These are phyloP conservation scores for Bisporella sp. DNA, from an alignment of 2,329 filamentous ascomycete species.

Conservation along the genomic window DNA sequence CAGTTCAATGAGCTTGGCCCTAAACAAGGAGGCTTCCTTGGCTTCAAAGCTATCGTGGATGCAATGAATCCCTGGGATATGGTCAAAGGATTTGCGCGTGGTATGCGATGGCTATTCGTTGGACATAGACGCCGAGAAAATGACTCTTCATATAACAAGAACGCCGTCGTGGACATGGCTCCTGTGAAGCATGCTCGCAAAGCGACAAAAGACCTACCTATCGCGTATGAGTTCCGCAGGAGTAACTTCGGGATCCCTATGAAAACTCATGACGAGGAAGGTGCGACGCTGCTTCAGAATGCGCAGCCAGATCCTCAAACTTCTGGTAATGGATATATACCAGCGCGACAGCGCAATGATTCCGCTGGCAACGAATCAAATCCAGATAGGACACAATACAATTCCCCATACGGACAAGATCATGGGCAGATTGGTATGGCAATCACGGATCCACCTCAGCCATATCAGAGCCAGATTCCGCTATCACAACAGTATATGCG, in stretches of 20 bases:
- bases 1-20: conserved; percentile 34
- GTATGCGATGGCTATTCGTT: conserved; percentile 69
- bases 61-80: conserved; percentile 80
- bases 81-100: conserved; percentile 69
- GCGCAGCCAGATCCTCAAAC: conserved; percentile 23
- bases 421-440: conserved; percentile 15
- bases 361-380: conserved; percentile 19
- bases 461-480: conserved; percentile 17
- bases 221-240: conserved; percentile 24
- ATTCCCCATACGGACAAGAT: conserved; percentile 1
- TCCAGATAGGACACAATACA: conserved; percentile 4
- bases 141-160: conserved; percentile 41
- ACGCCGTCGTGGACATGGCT: conserved; percentile 48
- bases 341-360: conserved; percentile 24
- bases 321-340: conserved; percentile 13
- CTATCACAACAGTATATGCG: conserved; percentile 1
- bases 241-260: conserved; percentile 21
- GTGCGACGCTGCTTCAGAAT: conserved; percentile 21
- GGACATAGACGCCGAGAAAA: conserved; percentile 56
- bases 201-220: conserved; percentile 16
- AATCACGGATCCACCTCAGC: conserved; percentile 9
- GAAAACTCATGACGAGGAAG: conserved; percentile 19
- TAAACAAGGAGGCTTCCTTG: conserved; percentile 59
- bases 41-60: conserved; percentile 59
- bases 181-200: conserved; percentile 46